Conservation (phyloP, 257 asterid genomes). For the Anisodus tanguticus region DNA sequence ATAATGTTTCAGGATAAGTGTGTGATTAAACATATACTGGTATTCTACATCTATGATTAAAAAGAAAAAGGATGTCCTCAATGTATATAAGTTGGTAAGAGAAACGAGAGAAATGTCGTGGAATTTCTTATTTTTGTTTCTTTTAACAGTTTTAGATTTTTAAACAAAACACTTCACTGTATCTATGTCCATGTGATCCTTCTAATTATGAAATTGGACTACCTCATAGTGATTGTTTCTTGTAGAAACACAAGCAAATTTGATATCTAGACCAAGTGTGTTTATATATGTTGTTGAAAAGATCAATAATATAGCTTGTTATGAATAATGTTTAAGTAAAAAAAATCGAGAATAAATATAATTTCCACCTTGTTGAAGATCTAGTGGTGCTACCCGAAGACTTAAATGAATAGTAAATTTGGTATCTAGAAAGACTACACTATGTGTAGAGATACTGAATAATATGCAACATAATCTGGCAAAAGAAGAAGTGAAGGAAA, state of each 20-base stretch:
- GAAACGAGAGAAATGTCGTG: not conserved
- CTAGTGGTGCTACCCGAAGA: too few relatives aligned
- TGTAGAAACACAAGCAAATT: not conserved
- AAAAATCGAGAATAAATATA: too few relatives aligned
- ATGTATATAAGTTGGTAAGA: not conserved
- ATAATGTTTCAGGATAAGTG: not conserved
- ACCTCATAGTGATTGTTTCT: not conserved
- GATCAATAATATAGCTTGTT: too few relatives aligned
- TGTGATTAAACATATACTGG: not conserved
- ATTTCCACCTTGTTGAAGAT: too few relatives aligned
- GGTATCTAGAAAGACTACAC: not conserved
- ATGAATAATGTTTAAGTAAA: too few relatives aligned
- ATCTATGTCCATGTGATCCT: not conserved
- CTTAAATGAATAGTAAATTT: not conserved
- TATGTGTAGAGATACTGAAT: not conserved
- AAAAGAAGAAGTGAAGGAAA: constrained; percentile 14
- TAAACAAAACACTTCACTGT: not conserved
- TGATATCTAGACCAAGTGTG: not conserved
- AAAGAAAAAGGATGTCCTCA: not conserved
- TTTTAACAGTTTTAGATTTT: not conserved
- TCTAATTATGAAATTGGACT: not conserved
- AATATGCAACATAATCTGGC: constrained; percentile 25
- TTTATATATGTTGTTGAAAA: too few relatives aligned
- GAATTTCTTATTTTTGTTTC: not conserved
- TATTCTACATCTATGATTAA: not conserved